Base-by-base conservation (phyloP, 2,329 filamentous ascomycete genomes). In the Cercospora zeae-maydis region DNA sequence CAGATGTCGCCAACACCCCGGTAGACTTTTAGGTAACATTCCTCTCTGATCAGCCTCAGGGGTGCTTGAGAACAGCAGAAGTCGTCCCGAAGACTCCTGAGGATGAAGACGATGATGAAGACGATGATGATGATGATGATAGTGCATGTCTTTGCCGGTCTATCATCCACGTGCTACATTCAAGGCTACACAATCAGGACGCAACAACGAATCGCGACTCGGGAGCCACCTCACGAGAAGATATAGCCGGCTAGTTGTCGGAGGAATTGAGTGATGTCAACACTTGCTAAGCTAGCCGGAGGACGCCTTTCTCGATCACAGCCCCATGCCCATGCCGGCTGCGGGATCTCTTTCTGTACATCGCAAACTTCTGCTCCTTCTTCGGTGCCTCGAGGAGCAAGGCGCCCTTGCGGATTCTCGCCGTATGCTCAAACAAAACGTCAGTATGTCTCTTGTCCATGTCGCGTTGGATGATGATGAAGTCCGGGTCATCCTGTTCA, bases 371-470 rank as follows among this genome's bases (percentile, higher is more conserved):
- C 67, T 76, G 76, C 14, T 73, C 72, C 68, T 77, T 75, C 16
- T 74, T 73, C 52, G 72, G 70, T 61, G 72, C 70, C 66, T 81
- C 78, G 54, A 81, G 77, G 59, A 81, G 74, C 57, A 81, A 69
- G 36, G 72, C 75, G 39, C 74, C 74, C 8, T 70, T 69, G 56
- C 79, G 78, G 19, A 82, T 73, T 24, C 79, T 77, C 13, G 76
- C 75, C 13, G 80, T 82, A 65, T 82, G 80, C 67, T 82, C 80
- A 67, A 82, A 82, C 31, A 82, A 71, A 27, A 81, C 74, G 45
- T 82, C 79, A 4, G 80, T 82, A 58, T 82, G 79, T 60, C 75
- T 73, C 53, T 77, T 75, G 66, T 78, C 77, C 76, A 82, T 80
- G 64, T 82, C 80, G 57, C 78, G 77, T 10, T 81, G 74, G 62